phyloP scores from a whole-genome alignment of 2,329 filamentous ascomycete species.

The Chaetomiaceae sp. region DNA sequence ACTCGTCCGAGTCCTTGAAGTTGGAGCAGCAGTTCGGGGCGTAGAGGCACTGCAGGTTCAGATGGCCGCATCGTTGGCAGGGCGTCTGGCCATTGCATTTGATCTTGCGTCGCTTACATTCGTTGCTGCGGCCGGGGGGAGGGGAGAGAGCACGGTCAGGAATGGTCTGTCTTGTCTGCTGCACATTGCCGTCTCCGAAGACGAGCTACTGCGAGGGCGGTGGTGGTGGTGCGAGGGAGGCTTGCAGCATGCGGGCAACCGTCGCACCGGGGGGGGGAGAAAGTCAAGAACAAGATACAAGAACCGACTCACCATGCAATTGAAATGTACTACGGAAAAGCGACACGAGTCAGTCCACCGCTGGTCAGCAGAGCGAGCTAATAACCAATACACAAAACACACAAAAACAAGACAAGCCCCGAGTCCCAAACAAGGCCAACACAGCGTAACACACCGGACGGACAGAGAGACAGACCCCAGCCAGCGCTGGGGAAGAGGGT shows the following conservation, averaged over 20 bases:
- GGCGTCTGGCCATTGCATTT: conserved; percentile 69
- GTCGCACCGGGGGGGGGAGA: not conserved
- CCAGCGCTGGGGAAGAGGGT: too few species aligned
- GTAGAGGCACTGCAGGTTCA: conserved; percentile 63
- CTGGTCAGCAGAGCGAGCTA: conserved; percentile 8
- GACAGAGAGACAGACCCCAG: too few species aligned
- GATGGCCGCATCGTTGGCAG: conserved; percentile 64
- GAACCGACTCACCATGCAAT: conserved; percentile 52
- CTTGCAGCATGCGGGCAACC: not conserved
- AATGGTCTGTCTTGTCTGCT: not conserved
- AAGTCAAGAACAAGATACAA: not conserved
- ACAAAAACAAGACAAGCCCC: too few species aligned
- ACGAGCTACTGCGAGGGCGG: too few species aligned
- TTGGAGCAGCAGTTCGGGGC: conserved; percentile 64
- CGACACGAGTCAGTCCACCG: not conserved
- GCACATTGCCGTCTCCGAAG: too few species aligned
- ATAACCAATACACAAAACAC: not conserved
- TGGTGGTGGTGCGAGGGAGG: not conserved
- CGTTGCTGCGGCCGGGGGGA: conserved; percentile 48
- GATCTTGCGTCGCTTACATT: conserved; percentile 71
- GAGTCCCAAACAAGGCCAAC: too few species aligned
- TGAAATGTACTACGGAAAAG: conserved; percentile 49
- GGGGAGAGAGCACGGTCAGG: conserved; percentile 8
- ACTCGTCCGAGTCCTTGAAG: conserved; percentile 92
- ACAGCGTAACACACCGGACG: too few species aligned